A percentile compares a stretch with the other conserved stretches of the same genome.
These are phyloP conservation scores for Diaporthe batatas DNA, from an alignment of 2,329 filamentous ascomycete genomes.

Conservation along the genomic window DNA sequence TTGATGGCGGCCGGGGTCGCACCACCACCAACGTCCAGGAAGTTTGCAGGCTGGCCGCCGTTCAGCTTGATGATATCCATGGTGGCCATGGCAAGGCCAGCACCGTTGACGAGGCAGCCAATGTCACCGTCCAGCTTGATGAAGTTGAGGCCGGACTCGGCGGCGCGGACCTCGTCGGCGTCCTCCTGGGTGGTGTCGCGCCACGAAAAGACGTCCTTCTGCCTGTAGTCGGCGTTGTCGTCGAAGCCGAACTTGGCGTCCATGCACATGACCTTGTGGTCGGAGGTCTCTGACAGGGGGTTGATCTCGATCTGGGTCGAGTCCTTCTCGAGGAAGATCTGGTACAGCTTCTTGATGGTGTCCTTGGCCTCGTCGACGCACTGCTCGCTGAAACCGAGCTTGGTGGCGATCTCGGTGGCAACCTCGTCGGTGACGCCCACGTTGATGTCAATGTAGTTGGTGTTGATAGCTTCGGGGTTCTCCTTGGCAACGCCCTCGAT, in stretches of 20 bases:
- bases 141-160: constrained; percentile 96
- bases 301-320: constrained; percentile 99
- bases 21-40: constrained; percentile 98
- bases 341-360: constrained; percentile 99
- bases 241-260: constrained; percentile 99
- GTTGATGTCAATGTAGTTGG: constrained; percentile 94
- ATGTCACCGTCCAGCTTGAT: constrained; percentile 99
- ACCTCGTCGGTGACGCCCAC: constrained; percentile 95
- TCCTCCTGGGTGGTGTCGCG: constrained; percentile 97
- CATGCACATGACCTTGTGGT: constrained; percentile 99
- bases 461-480: constrained; percentile 94
- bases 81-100: constrained; percentile 98
- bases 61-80: constrained; percentile 99
- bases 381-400: constrained; percentile 97
- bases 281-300: constrained; percentile 96
- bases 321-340: constrained; percentile 98
- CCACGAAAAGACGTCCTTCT: constrained; percentile 95
- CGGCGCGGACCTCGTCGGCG: constrained; percentile 96
- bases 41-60: constrained; percentile 95
- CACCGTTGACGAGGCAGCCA: constrained; percentile 98
- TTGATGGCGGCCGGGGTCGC: constrained; percentile 97
- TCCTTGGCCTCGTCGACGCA: constrained; percentile 95
- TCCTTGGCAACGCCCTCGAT: constrained; percentile 99
- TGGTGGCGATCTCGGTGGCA: constrained; percentile 86
- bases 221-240: constrained; percentile 98